Evolutionary conservation across 1,284 basidiomycete genomes (phyloP), one percentile per base, ranked within the genome.

Genomic region (Fomitiporia mediterranea): DNA sequence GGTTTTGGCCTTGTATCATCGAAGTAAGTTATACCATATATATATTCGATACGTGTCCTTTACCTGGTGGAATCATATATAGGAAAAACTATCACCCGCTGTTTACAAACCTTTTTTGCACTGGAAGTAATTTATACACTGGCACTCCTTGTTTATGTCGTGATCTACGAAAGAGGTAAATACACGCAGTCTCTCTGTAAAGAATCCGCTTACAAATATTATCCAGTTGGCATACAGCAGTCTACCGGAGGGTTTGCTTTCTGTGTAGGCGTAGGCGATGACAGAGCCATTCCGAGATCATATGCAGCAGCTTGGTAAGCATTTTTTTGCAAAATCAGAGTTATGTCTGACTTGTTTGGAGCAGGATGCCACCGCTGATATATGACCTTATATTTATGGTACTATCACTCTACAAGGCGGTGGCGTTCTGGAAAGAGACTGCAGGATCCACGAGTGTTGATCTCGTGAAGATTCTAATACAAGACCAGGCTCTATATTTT

Each of bases 1-100:
- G 25, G 54, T 56, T 19, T 17, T 56, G 17, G 54, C 54, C 25
- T 43, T 56, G 38, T 52, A 52, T 27, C 27, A n/a, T 25, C 34
- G 35, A 30, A 38, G 51, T 52, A 49, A 6, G 44, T 27, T 2
- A 11, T 17, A 34, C 25, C 28, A 9, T 23, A 6, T 23, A 44
- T 44, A 27, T 44, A 8, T 4, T 2, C 3, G 3, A 25, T 23
- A 27, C 32, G 32, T 13, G 32, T 13, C 13, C 32, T 2, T 27
- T 44, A 17, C n/a, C 6, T 23, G 11, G 43, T 44, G n/a, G n/a
- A n/a, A n/a, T n/a, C n/a, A n/a, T n/a, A n/a, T 27, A 8, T 15
- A 49, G 47, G 34, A 17, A 49, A 37, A 17, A 49, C n/a, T n/a
- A 17, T 23, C 15, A 49, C 34, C n/a, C 30, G 13, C 2, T 34